These are phyloP conservation scores for Saturnispora ahearnii DNA, from an alignment of 805 yeast genomes.

Conservation along the genomic window DNA sequence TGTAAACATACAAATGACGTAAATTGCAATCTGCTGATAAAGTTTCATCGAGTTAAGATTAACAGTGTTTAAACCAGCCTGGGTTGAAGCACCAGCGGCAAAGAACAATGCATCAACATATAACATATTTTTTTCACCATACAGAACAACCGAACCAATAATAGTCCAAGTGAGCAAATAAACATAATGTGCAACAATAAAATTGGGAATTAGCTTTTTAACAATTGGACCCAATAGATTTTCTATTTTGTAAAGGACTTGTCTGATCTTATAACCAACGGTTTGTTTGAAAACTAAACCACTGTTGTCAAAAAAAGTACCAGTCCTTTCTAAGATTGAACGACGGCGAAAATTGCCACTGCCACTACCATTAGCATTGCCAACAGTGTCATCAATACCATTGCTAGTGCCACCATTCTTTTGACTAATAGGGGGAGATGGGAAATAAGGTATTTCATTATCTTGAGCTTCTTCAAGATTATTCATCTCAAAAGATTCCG, in stretches of 20 bases:
- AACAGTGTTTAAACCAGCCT: slow-evolving; percentile 84
- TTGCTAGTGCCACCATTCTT: not conserved
- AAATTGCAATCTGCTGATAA: slow-evolving; percentile 76
- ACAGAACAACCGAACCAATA: slow-evolving; percentile 65
- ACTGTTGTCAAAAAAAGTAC: slow-evolving; percentile 9
- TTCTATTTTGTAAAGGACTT: slow-evolving; percentile 29
- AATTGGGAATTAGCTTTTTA: slow-evolving; percentile 39
- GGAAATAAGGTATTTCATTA: not conserved
- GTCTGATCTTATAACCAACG: slow-evolving; percentile 28
- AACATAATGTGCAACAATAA: slow-evolving; percentile 59
- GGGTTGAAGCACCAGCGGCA: slow-evolving; percentile 72
- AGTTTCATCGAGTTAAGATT: slow-evolving; percentile 52
- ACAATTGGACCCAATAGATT: slow-evolving; percentile 34
- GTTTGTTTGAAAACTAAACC: slow-evolving; percentile 16
- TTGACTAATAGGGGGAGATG: not conserved
- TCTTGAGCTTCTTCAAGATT: not conserved
- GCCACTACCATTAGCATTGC: not conserved
- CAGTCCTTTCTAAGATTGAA: slow-evolving; percentile 4
- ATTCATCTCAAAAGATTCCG: not conserved
- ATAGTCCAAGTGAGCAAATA: slow-evolving; percentile 56
- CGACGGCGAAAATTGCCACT: not conserved
- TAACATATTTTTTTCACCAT: slow-evolving; percentile 53
- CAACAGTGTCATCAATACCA: not conserved
- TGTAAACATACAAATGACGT: slow-evolving; percentile 51
- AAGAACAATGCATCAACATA: slow-evolving; percentile 79